These are phyloP conservation scores for Kockovaella imperatae DNA, from an alignment of 768 basidiomycete species.

Conservation along the genomic window DNA sequence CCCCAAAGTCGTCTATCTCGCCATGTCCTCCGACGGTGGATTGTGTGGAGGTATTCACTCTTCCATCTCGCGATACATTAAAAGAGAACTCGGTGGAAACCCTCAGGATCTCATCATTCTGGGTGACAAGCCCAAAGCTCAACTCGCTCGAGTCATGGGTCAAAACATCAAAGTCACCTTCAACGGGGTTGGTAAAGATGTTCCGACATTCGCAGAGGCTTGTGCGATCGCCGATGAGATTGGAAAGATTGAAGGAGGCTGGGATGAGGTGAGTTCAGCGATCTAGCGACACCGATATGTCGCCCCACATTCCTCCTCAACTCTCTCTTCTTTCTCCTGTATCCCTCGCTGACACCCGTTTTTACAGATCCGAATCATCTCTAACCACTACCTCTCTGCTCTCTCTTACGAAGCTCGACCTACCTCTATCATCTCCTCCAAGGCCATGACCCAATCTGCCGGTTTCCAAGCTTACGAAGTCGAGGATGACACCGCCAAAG, in stretches of 20 bases:
- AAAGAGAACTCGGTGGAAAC: conserved; percentile 56
- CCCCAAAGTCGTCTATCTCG: conserved; percentile 71
- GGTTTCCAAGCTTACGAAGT: conserved; percentile 94
- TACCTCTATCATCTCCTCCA: conserved; percentile 72
- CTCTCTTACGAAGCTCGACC: conserved; percentile 77
- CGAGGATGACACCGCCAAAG: conserved; percentile 90
- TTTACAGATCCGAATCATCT: conserved; percentile 47
- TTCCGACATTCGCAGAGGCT: conserved; percentile 95
- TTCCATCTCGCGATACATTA: conserved; percentile 82
- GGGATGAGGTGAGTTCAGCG: conserved; percentile 57
- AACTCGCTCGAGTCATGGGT: conserved; percentile 62
- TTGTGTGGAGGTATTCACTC: conserved; percentile 99
- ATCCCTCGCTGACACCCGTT: conserved; percentile 48
- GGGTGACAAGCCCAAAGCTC: conserved; percentile 95
- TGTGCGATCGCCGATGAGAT: conserved; percentile 89
- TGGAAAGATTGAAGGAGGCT: conserved; percentile 71
- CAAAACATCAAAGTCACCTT: conserved; percentile 73
- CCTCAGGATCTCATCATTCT: conserved; percentile 65
- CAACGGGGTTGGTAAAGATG: conserved; percentile 96
- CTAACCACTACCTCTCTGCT: conserved; percentile 52
- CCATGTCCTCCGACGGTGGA: conserved; percentile 96
- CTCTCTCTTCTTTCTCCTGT: conserved; percentile 52
- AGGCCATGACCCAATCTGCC: conserved; percentile 71
- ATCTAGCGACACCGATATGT: background rate
- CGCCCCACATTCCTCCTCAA: background rate